These are phyloP conservation scores for Trametes hirsuta DNA, from an alignment of 1,284 basidiomycete species.

Conservation along the genomic window DNA sequence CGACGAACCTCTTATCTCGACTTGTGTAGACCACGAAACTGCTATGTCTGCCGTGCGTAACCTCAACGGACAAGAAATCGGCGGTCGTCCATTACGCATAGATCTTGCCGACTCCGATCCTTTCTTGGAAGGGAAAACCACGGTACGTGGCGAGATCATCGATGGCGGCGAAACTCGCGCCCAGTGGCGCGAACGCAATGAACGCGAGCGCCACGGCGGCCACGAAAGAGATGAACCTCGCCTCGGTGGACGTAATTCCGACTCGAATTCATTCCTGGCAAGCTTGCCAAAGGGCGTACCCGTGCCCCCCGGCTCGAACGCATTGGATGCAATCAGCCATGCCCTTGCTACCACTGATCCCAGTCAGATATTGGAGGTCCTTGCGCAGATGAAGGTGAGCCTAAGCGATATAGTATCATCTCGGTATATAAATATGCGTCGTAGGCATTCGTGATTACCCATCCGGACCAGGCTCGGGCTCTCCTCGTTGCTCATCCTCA, in stretches of 20 bases:
- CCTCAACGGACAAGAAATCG: constrained; percentile 72
- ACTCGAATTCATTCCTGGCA: constrained; percentile 60
- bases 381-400: constrained; percentile 95
- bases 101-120: constrained; percentile 62
- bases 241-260: constrained; percentile 30
- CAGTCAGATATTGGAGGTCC: constrained; percentile 89
- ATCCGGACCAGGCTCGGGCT: constrained; percentile 87
- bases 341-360: constrained; percentile 87
- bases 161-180: constrained; percentile 59
- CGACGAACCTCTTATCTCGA: background rate
- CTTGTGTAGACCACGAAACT: constrained; percentile 84
- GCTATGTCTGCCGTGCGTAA: constrained; percentile 80
- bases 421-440: background rate
- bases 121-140: constrained; percentile 53
- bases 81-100: constrained; percentile 73
- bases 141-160: constrained; percentile 63
- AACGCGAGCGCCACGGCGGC: constrained; percentile 36
- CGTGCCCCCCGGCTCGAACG: constrained; percentile 72
- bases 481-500: constrained; percentile 89
- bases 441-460: constrained; percentile 86
- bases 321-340: constrained; percentile 87
- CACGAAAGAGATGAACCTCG: constrained; percentile 31
- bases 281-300: constrained; percentile 80
- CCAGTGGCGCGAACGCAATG: constrained; percentile 54
- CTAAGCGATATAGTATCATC: background rate